Conservation (phyloP, 2,329 filamentous ascomycete species). For the Talaromyces verruculosus region DNA sequence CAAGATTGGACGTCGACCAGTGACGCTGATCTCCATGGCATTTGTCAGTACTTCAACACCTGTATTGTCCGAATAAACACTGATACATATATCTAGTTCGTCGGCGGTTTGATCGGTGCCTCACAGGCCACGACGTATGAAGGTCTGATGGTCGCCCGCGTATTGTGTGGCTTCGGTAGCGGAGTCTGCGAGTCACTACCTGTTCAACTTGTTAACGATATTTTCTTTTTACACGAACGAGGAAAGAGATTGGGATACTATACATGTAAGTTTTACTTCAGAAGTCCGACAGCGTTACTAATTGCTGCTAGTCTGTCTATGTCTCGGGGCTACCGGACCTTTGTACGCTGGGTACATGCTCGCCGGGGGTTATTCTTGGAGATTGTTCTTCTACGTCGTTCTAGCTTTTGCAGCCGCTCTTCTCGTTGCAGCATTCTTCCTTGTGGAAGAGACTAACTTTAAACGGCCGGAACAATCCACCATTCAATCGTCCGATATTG, state of each 20-base stretch:
- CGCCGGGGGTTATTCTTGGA: constrained; percentile 58
- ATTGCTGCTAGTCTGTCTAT: constrained; percentile 49
- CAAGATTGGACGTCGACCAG: constrained; percentile 49
- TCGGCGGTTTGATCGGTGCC: constrained; percentile 45
- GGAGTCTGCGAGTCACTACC: constrained; percentile 50
- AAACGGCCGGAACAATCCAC: constrained; percentile 31
- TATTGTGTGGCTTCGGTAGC: constrained; percentile 46
- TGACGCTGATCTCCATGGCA: constrained; percentile 45
- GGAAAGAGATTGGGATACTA: constrained; percentile 59
- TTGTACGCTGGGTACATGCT: constrained; percentile 64
- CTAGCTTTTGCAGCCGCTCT: constrained; percentile 53
- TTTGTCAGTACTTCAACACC: constrained; percentile 28
- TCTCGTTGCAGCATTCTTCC: constrained; percentile 54
- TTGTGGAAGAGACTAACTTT: constrained; percentile 62
- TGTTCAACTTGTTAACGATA: constrained; percentile 51
- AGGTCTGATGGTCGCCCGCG: constrained; percentile 44
- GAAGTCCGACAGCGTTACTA: background rate
- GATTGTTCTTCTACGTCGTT: constrained; percentile 62
- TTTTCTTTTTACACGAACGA: constrained; percentile 50
- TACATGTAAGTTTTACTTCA: constrained; percentile 43
- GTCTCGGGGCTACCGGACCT: constrained; percentile 57
- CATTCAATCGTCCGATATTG: background rate
- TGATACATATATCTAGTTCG: constrained; percentile 31
- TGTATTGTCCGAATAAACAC: background rate
- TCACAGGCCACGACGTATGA: constrained; percentile 43